These are phyloP conservation scores for Psilocybe mexicana DNA, from an alignment of 1,284 basidiomycete species.

Conservation along the genomic window DNA sequence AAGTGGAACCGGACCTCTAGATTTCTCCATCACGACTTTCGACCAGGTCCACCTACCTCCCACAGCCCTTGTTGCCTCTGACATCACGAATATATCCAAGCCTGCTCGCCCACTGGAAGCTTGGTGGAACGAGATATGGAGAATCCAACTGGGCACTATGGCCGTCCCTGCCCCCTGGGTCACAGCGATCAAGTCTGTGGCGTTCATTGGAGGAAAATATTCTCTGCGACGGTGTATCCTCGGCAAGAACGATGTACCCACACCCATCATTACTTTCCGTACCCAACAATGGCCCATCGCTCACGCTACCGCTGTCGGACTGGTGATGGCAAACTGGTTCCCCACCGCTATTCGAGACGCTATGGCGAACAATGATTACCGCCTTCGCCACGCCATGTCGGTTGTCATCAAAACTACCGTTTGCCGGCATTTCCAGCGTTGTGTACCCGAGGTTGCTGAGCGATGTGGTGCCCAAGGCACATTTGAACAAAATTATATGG, in stretches of 20 bases:
- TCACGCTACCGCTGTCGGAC: slow-evolving; percentile 44
- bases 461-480: slow-evolving; percentile 58
- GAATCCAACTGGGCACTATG: slow-evolving; percentile 50
- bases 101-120: slow-evolving; percentile 42
- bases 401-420: slow-evolving; percentile 53
- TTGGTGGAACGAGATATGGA: slow-evolving; percentile 55
- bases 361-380: slow-evolving; percentile 38
- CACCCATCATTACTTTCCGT: slow-evolving; percentile 55
- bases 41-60: slow-evolving; percentile 45
- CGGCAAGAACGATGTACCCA: slow-evolving; percentile 38
- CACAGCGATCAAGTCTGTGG: slow-evolving; percentile 46
- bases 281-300: slow-evolving; percentile 56
- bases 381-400: slow-evolving; percentile 48
- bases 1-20: slow-evolving; percentile 46
- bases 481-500: slow-evolving; percentile 55
- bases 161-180: slow-evolving; percentile 49
- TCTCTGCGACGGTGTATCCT: slow-evolving; percentile 49
- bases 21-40: slow-evolving; percentile 50
- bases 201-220: slow-evolving; percentile 51
- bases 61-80: slow-evolving; percentile 45
- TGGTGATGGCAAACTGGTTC: slow-evolving; percentile 50
- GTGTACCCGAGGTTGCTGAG: slow-evolving; percentile 48
- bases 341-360: slow-evolving; percentile 34
- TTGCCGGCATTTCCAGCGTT: slow-evolving; percentile 49
- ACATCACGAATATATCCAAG: slow-evolving; percentile 36